Conservation (phyloP, 495 filamentous ascomycete species). For the Penicillium egyptiacum region DNA sequence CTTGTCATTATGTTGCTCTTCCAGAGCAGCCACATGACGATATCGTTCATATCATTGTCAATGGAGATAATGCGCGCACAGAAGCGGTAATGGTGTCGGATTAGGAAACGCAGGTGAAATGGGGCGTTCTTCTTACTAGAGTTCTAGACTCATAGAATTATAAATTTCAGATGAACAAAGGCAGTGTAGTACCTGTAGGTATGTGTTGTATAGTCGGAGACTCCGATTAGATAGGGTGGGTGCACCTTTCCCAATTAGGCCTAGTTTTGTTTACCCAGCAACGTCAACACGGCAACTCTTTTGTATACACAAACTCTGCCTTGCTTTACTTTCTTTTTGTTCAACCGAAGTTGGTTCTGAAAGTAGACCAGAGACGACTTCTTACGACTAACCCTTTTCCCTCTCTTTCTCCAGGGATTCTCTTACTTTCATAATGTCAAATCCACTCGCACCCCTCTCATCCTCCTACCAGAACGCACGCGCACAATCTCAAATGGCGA, state of each 20-base stretch:
- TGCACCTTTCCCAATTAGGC: conserved; percentile 27
- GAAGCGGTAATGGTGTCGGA: not conserved
- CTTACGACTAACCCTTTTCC: not conserved
- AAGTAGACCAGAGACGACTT: conserved; percentile 1
- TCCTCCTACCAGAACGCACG: conserved; percentile 46
- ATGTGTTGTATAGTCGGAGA: not conserved
- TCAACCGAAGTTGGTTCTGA: not conserved
- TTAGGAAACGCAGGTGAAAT: not conserved
- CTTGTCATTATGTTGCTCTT: conserved; percentile 29
- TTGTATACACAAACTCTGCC: conserved; percentile 23
- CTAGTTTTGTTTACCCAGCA: conserved; percentile 49
- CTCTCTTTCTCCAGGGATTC: not conserved
- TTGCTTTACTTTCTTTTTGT: not conserved
- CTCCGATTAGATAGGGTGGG: not conserved
- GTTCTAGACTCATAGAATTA: not conserved
- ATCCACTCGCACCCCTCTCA: conserved; percentile 48
- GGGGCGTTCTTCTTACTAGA: not conserved
- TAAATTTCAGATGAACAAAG: not conserved
- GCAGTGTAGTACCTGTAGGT: not conserved
- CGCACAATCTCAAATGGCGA: conserved; percentile 32
- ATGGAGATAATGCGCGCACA: conserved; percentile 19
- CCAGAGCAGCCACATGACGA: conserved; percentile 30
- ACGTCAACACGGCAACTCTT: conserved; percentile 32
- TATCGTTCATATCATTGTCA: conserved; percentile 41
- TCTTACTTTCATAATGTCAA: conserved; percentile 35